phyloP scores from a whole-genome alignment of 2,329 filamentous ascomycete species.

The Alternaria viburni region DNA sequence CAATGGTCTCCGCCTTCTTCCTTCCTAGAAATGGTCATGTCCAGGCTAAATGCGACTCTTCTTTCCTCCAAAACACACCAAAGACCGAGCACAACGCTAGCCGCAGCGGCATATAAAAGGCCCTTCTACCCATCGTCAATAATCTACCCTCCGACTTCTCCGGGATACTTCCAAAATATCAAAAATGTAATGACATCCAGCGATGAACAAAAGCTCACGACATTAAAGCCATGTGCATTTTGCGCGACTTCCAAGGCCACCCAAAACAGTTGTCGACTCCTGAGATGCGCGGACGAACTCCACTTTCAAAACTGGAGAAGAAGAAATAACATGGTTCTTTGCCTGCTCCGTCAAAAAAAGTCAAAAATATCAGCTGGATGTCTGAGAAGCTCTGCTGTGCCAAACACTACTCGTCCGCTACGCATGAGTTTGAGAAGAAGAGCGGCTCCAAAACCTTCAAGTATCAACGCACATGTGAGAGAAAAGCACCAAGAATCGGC shows the following conservation, averaged over 20 bases:
- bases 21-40: no score
- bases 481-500: accelerated
- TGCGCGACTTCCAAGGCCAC: background rate
- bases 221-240: background rate
- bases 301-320: background rate
- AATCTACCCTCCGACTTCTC: background rate
- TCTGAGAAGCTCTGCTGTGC: background rate
- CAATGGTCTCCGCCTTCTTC: no score
- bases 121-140: background rate
- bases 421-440: background rate
- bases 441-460: background rate
- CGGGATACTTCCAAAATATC: background rate
- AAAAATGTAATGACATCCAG: no score
- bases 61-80: background rate
- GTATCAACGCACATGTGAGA: accelerated
- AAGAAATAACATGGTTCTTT: background rate
- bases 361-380: background rate
- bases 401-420: accelerated
- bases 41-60: no score
- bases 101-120: background rate
- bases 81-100: background rate
- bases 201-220: no score
- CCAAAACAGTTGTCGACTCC: background rate
- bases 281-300: background rate
- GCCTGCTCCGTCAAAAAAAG: background rate